A percentile compares a stretch with the other conserved stretches of the same genome.
Conservation (phyloP, 306 rosid species). For the Cicer chorassanicum region DNA sequence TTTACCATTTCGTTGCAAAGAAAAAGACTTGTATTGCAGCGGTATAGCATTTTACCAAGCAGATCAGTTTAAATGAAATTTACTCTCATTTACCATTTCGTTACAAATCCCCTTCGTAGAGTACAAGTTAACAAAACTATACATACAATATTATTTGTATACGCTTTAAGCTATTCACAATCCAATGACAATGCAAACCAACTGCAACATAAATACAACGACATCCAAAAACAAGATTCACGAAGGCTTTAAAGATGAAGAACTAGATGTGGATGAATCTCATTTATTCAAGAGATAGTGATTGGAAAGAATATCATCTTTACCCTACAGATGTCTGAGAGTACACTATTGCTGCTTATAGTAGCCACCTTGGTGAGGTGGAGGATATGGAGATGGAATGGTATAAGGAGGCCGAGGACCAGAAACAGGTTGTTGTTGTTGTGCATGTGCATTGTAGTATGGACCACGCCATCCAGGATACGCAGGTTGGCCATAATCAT, state of each 20-base stretch:
- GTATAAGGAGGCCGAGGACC: conserved; percentile 88
- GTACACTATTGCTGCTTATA: conserved; percentile 74
- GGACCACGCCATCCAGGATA: conserved; percentile 99
- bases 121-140: conserved; percentile 46
- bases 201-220: conserved; percentile 13
- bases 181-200: conserved; percentile 45
- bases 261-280: conserved; percentile 21
- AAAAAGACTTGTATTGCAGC: no score
- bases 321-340: conserved; percentile 29
- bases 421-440: conserved; percentile 75
- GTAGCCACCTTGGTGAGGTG: conserved; percentile 87
- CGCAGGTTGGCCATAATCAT: conserved; percentile 93
- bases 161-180: conserved; percentile 39
- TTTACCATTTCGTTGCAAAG: neutral
- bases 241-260: conserved; percentile 42
- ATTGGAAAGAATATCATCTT: conserved; percentile 45
- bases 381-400: conserved; percentile 75
- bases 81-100: neutral
- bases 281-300: conserved; percentile 41
- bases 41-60: no score
- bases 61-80: no score
- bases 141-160: conserved; percentile 46
- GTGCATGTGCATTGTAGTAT: conserved; percentile 74
- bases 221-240: conserved; percentile 20
- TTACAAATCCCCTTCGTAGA: neutral